A percentile compares a stretch with the other conserved stretches of the same genome.
Evolutionary conservation across 1,139 yeast species (phyloP).

Genomic region (Pichia sp.): DNA sequence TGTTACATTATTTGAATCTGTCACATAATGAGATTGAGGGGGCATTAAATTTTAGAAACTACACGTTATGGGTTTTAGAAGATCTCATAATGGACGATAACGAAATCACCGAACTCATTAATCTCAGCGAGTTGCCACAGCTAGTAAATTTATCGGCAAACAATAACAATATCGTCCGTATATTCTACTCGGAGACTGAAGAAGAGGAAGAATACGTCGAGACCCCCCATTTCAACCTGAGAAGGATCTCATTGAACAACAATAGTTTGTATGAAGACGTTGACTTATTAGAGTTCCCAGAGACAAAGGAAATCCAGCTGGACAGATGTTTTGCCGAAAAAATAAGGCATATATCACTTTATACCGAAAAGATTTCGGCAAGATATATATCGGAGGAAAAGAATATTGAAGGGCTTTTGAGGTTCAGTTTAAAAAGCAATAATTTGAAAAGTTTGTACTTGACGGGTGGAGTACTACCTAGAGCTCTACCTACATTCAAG

Average conservation of each 20-base stretch:
- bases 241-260: conserved; percentile 42
- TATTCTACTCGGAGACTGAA: not conserved
- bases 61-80: conserved; percentile 39
- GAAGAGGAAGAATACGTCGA: conserved; percentile 3
- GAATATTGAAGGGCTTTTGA: conserved; percentile 16
- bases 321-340: conserved; percentile 39
- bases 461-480: conserved; percentile 23
- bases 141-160: conserved; percentile 42
- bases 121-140: conserved; percentile 36
- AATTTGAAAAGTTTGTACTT: conserved; percentile 21
- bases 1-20: conserved; percentile 40
- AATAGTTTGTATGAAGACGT: conserved; percentile 35
- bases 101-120: conserved; percentile 33
- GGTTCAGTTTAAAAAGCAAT: conserved; percentile 10
- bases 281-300: conserved; percentile 36
- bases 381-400: conserved; percentile 34
- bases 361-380: conserved; percentile 38
- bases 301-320: conserved; percentile 42
- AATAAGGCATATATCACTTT: conserved; percentile 31
- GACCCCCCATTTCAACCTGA: conserved; percentile 31
- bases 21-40: conserved; percentile 43
- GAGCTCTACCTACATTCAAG: conserved; percentile 8
- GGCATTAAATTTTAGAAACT: conserved; percentile 36
- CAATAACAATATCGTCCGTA: conserved; percentile 36
- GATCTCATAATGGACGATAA: conserved; percentile 45